Base-by-base conservation (phyloP, 129 eudicot species). In the Deinandra increscens region DNA sequence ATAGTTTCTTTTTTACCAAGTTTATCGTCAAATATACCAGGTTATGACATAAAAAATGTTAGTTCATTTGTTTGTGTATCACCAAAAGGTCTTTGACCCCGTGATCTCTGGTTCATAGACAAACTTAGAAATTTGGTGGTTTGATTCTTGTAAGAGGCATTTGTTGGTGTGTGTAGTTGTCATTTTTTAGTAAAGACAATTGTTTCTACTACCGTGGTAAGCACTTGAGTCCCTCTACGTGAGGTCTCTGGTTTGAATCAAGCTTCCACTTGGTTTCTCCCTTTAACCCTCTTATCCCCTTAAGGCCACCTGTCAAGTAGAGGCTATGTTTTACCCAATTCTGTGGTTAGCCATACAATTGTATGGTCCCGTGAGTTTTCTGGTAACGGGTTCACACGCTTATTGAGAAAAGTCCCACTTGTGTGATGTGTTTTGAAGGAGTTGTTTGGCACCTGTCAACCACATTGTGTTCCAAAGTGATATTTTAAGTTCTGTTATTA, bases 381-480 rank as follows among this genome's bases (percentile, higher is more conserved):
- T 26, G 39, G 39, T 36, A 36, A 36, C 39, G 7, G 7, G 39
- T 36, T 36, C 39, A 4, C 39, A 36, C 7, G 39, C 5, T 36
- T 36, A 6, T 7, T 7, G 4, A 36, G 6, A 36, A 36, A 36
- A 36, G 0, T 36, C 14, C 6, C 17, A n/a, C 60, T 59, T 71
- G 60, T 58, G 6, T 19, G 42, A 42, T 71, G 58, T 17, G 13
- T 38, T 39, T 70, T 14, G 55, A 39, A 70, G 34, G 55, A 41
- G 13, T 6, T 13, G 31, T 41, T 56, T 71, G 67, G 19, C 31
- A n/a, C n/a, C 1, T 4, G 31, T 42, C 12, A 38, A 53, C 18
- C 42, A 13, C 15, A 6, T 33, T 45, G 26, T 73, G 33, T 62
- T 73, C 43, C 43, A 14, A 46, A 36, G 7, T 46, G 33, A 48